Percentiles rank a stretch among this genome's conserved stretches.
Evolutionary conservation across 1,139 yeast genomes (phyloP).

Genomic region (Suhomyces anneliseae): DNA sequence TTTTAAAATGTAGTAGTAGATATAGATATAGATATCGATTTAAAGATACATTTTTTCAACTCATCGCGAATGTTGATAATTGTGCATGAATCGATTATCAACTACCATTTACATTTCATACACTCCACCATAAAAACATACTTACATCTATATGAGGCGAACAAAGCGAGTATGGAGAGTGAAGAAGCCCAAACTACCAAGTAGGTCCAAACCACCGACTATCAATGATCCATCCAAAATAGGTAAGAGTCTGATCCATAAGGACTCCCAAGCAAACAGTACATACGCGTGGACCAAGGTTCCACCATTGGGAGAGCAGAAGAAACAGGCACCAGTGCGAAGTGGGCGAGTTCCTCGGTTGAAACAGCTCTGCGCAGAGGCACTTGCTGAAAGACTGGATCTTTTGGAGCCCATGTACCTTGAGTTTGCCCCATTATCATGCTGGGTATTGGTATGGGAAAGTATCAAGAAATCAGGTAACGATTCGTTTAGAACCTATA

Average conservation of each 20-base stretch:
- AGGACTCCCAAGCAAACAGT: slow-evolving; percentile 4
- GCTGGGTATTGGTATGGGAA: slow-evolving; percentile 38
- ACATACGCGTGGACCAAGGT: slow-evolving; percentile 11
- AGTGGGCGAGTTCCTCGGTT: slow-evolving; percentile 13
- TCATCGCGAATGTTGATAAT: slow-evolving; percentile 9
- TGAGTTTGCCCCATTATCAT: slow-evolving; percentile 27
- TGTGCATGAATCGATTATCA: not conserved
- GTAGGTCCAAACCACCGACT: not conserved
- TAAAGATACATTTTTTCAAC: slow-evolving; percentile 5
- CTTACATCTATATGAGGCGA: not conserved
- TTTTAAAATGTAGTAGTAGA: not conserved
- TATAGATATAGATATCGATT: not conserved
- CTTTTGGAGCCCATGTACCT: slow-evolving; percentile 23
- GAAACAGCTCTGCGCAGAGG: slow-evolving; percentile 28
- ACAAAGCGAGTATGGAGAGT: slow-evolving; percentile 4
- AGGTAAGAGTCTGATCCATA: slow-evolving; percentile 6
- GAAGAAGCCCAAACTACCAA: not conserved
- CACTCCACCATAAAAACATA: too few species aligned
- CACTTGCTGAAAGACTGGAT: slow-evolving; percentile 29
- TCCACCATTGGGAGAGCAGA: slow-evolving; percentile 9
- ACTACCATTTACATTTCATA: not conserved
- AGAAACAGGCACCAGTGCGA: not conserved
- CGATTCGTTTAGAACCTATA: slow-evolving; percentile 34
- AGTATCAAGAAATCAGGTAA: slow-evolving; percentile 23
- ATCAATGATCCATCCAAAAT: not conserved